A percentile compares a stretch with the other conserved stretches of the same genome.
Conservation (phyloP, 208 protist genomes). For the Leishmania gerbilli region DNA sequence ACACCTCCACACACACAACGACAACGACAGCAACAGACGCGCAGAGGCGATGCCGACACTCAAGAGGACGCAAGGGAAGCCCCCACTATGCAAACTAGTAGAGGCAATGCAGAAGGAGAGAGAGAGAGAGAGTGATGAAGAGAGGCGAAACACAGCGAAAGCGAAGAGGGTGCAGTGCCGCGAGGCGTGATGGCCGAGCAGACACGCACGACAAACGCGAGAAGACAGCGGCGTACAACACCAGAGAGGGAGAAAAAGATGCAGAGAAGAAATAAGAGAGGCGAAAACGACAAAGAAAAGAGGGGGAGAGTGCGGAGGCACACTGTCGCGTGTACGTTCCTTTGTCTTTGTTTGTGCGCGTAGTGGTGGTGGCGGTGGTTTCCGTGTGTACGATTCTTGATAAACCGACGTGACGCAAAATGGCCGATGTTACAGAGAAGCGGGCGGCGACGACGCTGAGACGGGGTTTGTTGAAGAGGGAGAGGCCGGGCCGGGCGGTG, state of each 20-base stretch:
- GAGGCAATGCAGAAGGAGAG: conserved; percentile 4
- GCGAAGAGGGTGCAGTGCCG: neutral
- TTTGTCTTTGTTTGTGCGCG: neutral
- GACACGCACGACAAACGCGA: neutral
- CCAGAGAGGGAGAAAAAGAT: neutral
- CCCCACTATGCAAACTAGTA: neutral
- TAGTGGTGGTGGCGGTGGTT: neutral
- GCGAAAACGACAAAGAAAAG: neutral
- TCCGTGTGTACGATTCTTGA: neutral
- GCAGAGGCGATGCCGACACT: neutral
- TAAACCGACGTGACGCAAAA: neutral
- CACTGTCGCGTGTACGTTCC: neutral
- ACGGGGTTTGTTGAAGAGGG: neutral
- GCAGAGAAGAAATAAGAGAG: neutral
- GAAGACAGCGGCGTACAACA: neutral
- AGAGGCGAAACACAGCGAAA: neutral
- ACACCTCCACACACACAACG: neutral
- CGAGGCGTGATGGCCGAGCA: neutral
- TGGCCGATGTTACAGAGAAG: neutral
- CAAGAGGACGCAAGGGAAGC: neutral
- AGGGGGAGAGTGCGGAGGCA: neutral
- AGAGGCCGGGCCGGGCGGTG: neutral
- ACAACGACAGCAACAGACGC: no score
- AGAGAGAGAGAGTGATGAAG: neutral
- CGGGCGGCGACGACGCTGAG: no score